Evolutionary conservation across 2,329 filamentous ascomycete genomes (phyloP).

Genomic region (Chrysoporthe deuterocubensis): DNA sequence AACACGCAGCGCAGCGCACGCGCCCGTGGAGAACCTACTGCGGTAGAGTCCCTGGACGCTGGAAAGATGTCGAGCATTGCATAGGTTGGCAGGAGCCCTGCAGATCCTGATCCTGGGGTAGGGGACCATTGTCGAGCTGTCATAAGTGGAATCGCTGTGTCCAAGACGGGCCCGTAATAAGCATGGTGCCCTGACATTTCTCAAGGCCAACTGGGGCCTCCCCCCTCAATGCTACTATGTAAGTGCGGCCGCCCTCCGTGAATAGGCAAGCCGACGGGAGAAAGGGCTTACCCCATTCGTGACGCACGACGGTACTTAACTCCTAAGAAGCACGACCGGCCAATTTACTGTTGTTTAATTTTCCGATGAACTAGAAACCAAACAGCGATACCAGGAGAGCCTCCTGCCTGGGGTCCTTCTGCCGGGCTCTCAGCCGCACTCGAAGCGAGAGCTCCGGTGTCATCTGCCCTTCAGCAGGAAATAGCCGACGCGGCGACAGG

Average conservation of each 20-base stretch:
- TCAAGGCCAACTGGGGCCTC: not conserved
- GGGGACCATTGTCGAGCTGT: constrained; percentile 1
- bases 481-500: not conserved
- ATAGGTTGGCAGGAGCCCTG: not conserved
- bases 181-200: not conserved
- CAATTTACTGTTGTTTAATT: not conserved
- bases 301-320: not conserved
- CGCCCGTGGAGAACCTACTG: not conserved
- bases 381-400: not conserved
- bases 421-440: not conserved
- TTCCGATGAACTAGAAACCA: not conserved
- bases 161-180: not conserved
- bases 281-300: too few species aligned
- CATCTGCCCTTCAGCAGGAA: not conserved
- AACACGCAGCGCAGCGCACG: not conserved
- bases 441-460: not conserved
- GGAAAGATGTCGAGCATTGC: not conserved
- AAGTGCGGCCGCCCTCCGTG: not conserved
- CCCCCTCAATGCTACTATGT: not conserved
- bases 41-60: not conserved
- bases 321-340: not conserved
- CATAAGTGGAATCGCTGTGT: not conserved
- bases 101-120: constrained; percentile 1
- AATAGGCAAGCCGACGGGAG: too few species aligned
- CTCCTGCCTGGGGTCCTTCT: not conserved